A percentile compares a stretch with the other conserved stretches of the same genome.
phyloP scores from a whole-genome alignment of 2,329 filamentous ascomycete genomes.

The Phialophora expanda region DNA sequence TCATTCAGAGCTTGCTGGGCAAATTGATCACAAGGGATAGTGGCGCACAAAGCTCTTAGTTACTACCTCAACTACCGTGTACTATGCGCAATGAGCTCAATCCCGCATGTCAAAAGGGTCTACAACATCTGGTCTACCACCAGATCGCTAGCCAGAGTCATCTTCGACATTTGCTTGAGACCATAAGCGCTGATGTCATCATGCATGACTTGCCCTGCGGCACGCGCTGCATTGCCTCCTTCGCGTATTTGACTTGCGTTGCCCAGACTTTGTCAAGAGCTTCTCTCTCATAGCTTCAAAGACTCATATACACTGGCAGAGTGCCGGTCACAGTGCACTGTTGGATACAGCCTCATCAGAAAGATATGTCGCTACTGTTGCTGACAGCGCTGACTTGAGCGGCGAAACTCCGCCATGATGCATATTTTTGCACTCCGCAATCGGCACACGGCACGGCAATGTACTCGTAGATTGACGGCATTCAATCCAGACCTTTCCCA shows the following conservation, averaged over 20 bases:
- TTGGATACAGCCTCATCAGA: background rate
- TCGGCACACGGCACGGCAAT: slow-evolving; percentile 17
- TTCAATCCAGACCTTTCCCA: background rate
- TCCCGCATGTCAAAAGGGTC: background rate
- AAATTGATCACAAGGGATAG: background rate
- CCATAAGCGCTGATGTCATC: background rate
- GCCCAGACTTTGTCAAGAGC: background rate
- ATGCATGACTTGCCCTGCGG: background rate
- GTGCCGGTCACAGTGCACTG: background rate
- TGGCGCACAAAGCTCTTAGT: background rate
- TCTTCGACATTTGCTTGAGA: too few species aligned
- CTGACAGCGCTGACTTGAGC: slow-evolving; percentile 7
- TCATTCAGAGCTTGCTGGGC: background rate
- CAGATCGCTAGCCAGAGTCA: background rate
- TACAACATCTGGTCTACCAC: background rate
- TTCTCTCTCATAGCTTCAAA: background rate
- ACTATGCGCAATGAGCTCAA: background rate
- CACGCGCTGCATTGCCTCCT: background rate
- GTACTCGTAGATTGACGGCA: background rate
- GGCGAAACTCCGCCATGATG: slow-evolving; percentile 9
- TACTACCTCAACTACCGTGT: background rate
- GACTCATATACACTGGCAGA: background rate
- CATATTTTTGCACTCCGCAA: slow-evolving; percentile 12
- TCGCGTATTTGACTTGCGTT: background rate
- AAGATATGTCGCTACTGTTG: background rate